Percentiles rank a stretch among this genome's conserved stretches.
Evolutionary conservation across 257 asterid genomes (phyloP).

Genomic region (Ballota nigra): DNA sequence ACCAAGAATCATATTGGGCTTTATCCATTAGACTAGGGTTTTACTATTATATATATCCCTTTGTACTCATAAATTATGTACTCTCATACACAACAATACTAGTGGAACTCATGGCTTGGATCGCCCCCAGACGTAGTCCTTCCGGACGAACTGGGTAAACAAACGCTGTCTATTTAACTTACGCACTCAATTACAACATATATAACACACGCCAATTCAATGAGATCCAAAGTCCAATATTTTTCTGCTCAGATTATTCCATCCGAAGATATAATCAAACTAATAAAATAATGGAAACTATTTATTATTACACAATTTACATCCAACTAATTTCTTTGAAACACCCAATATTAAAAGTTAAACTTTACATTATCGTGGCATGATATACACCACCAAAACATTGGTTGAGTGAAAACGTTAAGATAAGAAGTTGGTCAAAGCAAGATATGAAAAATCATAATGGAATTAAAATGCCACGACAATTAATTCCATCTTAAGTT

Average conservation of each 20-base stretch:
- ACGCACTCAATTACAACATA: too few relatives aligned
- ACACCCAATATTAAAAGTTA: not conserved
- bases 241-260: not conserved
- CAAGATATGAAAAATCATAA: not conserved
- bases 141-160: too few relatives aligned
- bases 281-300: not conserved
- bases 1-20: too few relatives aligned
- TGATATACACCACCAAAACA: not conserved
- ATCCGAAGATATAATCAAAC: not conserved
- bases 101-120: too few relatives aligned
- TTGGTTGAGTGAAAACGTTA: not conserved
- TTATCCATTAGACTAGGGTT: too few relatives aligned
- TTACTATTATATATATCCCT: too few relatives aligned
- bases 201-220: too few relatives aligned
- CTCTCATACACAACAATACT: too few relatives aligned
- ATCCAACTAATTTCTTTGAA: not conserved
- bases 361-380: not conserved
- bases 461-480: not conserved
- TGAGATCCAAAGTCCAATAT: too few relatives aligned
- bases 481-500: slow-evolving; percentile 21
- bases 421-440: not conserved
- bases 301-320: not conserved
- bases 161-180: too few relatives aligned
- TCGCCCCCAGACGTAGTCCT: too few relatives aligned
- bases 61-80: too few relatives aligned